phyloP scores from a whole-genome alignment of 169 alveolate species.

The Blepharisma undulans region DNA sequence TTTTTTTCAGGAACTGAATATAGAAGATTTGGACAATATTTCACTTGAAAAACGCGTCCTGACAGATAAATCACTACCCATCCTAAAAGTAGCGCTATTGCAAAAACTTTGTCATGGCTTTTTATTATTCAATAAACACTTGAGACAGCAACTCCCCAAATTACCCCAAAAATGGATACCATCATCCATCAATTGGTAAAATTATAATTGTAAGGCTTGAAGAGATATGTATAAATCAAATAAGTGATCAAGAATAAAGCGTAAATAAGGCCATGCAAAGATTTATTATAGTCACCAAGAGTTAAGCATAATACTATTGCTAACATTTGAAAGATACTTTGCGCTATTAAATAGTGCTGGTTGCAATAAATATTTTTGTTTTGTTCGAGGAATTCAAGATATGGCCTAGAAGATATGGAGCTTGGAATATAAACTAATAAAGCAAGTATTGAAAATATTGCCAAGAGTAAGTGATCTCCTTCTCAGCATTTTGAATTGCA shows the following conservation, averaged over 20 bases:
- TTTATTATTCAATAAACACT: neutral
- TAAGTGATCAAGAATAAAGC: no score
- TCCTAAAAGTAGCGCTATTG: neutral
- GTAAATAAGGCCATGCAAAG: no score
- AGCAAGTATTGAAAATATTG: neutral
- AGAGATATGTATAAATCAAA: neutral
- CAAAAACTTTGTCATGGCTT: neutral
- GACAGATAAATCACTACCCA: neutral
- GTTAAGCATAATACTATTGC: no score
- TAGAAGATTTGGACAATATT: neutral
- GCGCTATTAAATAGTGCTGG: no score
- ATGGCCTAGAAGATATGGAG: neutral
- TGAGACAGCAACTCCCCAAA: neutral
- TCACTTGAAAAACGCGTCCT: neutral
- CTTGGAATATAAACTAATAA: neutral
- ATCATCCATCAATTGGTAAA: neutral
- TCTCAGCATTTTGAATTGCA: neutral
- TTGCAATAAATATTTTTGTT: no score
- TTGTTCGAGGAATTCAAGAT: no score
- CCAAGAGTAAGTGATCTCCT: neutral
- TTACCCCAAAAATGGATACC: neutral
- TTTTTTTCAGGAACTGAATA: neutral
- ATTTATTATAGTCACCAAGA: no score
- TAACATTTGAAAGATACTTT: no score
- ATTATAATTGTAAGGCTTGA: neutral